phyloP scores from a whole-genome alignment of 345 rosid genomes.

The Rhodamnia rubescens region DNA sequence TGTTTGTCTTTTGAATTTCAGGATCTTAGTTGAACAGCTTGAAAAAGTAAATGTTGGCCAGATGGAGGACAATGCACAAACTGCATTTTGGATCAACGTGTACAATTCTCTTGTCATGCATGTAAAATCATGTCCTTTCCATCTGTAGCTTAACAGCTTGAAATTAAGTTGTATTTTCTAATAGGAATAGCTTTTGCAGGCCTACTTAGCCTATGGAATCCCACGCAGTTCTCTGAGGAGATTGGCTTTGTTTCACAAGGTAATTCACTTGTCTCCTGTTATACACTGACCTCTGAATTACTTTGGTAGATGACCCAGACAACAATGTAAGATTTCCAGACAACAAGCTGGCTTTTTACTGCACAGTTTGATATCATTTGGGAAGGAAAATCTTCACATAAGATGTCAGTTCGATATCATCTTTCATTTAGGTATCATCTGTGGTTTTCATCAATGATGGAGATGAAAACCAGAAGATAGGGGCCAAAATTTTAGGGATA shows the following conservation, averaged over 20 bases:
- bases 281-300: neutral
- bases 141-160: neutral
- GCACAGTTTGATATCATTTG: neutral
- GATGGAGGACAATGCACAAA: conserved; percentile 50
- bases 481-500: neutral
- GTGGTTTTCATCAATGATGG: neutral
- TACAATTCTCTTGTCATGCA: conserved; percentile 93
- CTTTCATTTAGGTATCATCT: neutral
- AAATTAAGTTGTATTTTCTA: neutral
- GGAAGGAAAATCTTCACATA: neutral
- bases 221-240: conserved; percentile 62
- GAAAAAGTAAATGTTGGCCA: conserved; percentile 48
- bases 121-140: conserved; percentile 24
- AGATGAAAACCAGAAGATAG: no score
- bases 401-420: neutral
- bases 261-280: conserved; percentile 25
- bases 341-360: neutral
- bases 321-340: neutral
- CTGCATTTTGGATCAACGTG: conserved; percentile 87
- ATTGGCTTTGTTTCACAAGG: conserved; percentile 90
- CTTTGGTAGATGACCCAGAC: no score
- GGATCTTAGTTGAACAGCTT: conserved; percentile 81
- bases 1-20: conserved; percentile 16
- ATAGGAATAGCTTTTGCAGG: conserved; percentile 23
- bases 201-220: conserved; percentile 77